These are phyloP conservation scores for Colletotrichum tabaci DNA, from an alignment of 2,329 filamentous ascomycete species.

Conservation along the genomic window DNA sequence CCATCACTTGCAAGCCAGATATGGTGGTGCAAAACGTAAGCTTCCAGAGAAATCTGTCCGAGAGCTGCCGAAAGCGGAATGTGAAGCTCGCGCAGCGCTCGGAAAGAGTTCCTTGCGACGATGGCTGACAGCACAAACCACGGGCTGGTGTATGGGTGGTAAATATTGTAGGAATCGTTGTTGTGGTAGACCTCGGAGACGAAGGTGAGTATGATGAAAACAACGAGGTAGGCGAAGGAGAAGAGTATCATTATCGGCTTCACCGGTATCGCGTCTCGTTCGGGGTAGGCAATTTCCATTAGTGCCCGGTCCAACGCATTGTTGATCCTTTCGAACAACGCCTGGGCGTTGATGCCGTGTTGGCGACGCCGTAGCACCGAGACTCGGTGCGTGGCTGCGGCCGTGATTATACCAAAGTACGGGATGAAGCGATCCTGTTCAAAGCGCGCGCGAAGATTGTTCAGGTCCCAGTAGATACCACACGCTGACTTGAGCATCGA, in stretches of 20 bases:
- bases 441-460: constrained; percentile 66
- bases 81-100: constrained; percentile 58
- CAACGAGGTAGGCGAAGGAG: constrained; percentile 27
- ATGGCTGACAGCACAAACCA: constrained; percentile 59
- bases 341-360: constrained; percentile 27
- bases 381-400: constrained; percentile 56
- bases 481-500: constrained; percentile 48
- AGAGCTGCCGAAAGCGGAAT: constrained; percentile 65
- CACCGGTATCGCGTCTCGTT: constrained; percentile 37
- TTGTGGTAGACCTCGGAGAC: constrained; percentile 18
- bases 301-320: constrained; percentile 34
- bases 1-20: constrained; percentile 71
- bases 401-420: constrained; percentile 69
- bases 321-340: constrained; percentile 29
- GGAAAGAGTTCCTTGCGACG: constrained; percentile 63
- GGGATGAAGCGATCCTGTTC: constrained; percentile 68
- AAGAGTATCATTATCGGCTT: constrained; percentile 37
- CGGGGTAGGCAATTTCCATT: constrained; percentile 31
- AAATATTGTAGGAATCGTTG: constrained; percentile 34
- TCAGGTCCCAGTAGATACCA: constrained; percentile 63
- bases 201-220: constrained; percentile 40
- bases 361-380: constrained; percentile 34
- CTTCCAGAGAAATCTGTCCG: constrained; percentile 67
- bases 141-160: constrained; percentile 41
- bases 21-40: constrained; percentile 70